Base-by-base conservation (phyloP, 2,329 filamentous ascomycete species). In the Niveomyces coronatus region DNA sequence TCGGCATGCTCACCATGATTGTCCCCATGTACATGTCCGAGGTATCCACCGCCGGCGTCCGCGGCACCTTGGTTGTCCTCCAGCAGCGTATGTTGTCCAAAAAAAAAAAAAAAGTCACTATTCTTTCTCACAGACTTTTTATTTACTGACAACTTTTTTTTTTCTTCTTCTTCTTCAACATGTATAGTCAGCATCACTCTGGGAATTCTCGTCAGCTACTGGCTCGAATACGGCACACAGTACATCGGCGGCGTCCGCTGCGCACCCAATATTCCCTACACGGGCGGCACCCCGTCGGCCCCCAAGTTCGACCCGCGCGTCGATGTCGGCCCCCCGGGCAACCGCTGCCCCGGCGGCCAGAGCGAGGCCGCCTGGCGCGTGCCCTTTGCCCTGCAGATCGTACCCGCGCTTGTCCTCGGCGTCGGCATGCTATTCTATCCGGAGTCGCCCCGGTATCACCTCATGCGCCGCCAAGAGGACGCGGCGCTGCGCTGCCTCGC, bases 401-500 rank as follows among this genome's bases (percentile, higher is more conserved):
- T 64, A 0, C 79, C 73, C 53, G 67, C 73, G 3, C 45, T 77
- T 10, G 61, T 79, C 24, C 61, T 80, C 1, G 61, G 69, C 6
- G 42, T 54, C 19, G 74, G 74, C 24, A 70, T 79, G 51, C 44
- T 75, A 37, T 62, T 78, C 48, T 65, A 78, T 7, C 60, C 59
- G 0, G 51, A 61, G 29, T 58, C 58, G 1, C 59, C 59, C 3
- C 53, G 59, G 2, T 62, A 45, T 43, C 48, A 48, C 29, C 39
- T 59, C 18, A 60, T 62, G 53, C 48, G 46, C 9, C 42, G 49
- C 31, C 43, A 51, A 0, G 53, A 61, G 26, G 49, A 53, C 9
- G 51, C 54, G 29, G 57, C 58, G 1, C 48, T 58, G 4, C 26
- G 38, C 5, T 48, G 55, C 0, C 43, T 63, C 14, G 53, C 56